Evolutionary conservation across 2,329 filamentous ascomycete genomes (phyloP), one percentile per base, ranked within the genome.

Genomic region (Xylariomycetidae sp.): DNA sequence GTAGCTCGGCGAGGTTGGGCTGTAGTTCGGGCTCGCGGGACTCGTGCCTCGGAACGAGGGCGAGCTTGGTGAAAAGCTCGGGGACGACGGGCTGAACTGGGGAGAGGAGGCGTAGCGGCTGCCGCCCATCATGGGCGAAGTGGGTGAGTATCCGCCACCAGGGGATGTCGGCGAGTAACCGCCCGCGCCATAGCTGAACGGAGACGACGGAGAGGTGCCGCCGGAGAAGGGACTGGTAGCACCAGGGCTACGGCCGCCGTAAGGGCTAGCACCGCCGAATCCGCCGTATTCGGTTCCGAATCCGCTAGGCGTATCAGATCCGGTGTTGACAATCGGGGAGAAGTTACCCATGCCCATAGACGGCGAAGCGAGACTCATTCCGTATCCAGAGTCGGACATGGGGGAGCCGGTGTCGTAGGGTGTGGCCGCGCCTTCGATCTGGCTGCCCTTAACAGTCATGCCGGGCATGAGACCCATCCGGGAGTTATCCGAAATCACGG

Each of bases 391-490:
- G 49, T 88, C 82, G 6, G 72, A 74, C 62, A 89, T 81, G 4
- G 85, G 85, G 31, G 85, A 90, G 26, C 84, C 83, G 16, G 80
- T 83, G 56, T 96, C 92, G 61, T 98, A 98, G 1, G 93, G 93
- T 7, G 92, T 98, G 25, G 88, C 86, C 34, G 87, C 86, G 47
- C 92, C 92, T 40, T 85, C 84, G 29, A 82, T 72, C 40, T 82
- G 79, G 37, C 75, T 74, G 38, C 80, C 82, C 65, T 88, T 89
- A 47, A 81, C 72, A 10, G 82, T 80, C 61, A 90, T 81, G 32
- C 82, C 83, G 35, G 82, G 79, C 74, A 87, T 86, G 29, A 89
- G 74, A 50, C 82, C 85, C 67, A 82, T 86, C 57, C 85, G 80
- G 26, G 85, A 85, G 59, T 94, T 95, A 62, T 95, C 89, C 31